Evolutionary conservation across 768 basidiomycete species (phyloP).

Genomic region (Clavulina sp.): DNA sequence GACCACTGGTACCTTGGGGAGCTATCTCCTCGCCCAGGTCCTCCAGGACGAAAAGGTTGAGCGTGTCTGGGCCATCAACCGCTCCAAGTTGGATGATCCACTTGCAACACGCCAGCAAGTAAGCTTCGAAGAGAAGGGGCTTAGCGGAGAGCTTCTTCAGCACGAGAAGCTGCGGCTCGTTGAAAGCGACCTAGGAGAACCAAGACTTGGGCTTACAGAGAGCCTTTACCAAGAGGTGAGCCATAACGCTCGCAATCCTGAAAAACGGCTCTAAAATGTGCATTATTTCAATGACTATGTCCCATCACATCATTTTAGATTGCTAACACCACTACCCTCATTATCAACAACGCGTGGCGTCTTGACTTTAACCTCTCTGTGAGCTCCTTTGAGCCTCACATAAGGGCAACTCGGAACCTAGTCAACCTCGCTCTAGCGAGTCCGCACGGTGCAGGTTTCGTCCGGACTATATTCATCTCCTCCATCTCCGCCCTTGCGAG

Average conservation of each 20-base stretch:
- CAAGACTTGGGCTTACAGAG: background rate
- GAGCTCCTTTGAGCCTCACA: slow-evolving; percentile 1
- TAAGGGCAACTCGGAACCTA: background rate
- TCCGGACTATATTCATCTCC: background rate
- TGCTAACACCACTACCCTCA: background rate
- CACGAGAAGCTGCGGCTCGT: background rate
- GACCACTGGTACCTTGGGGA: background rate
- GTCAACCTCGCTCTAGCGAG: background rate
- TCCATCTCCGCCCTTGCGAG: background rate
- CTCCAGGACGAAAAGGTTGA: background rate
- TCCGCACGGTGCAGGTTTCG: background rate
- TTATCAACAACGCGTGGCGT: slow-evolving; percentile 1
- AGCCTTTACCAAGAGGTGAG: background rate
- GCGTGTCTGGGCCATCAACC: slow-evolving; percentile 1
- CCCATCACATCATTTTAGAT: too few species aligned
- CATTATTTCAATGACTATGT: background rate
- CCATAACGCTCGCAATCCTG: background rate
- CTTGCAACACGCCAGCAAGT: background rate
- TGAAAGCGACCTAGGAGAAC: background rate
- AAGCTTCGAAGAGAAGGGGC: background rate
- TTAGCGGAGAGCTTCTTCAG: background rate
- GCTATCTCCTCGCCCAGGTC: background rate
- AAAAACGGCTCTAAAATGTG: background rate
- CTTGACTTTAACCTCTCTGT: slow-evolving; percentile 4
- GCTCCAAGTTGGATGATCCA: background rate